Evolutionary conservation across 1,139 yeast genomes (phyloP).

Genomic region (Nadsonia commutata): DNA sequence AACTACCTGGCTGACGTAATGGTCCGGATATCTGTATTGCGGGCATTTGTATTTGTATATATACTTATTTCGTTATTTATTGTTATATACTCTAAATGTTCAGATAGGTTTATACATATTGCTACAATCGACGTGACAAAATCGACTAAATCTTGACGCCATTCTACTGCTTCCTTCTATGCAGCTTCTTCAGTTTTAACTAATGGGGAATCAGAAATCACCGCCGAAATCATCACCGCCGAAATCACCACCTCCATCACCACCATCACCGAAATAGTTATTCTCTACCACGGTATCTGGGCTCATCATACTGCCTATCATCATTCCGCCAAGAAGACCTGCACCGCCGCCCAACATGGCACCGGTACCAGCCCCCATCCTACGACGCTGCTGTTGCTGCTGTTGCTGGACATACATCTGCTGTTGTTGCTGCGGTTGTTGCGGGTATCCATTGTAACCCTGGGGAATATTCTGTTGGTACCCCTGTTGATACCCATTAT

Average conservation of each 20-base stretch:
- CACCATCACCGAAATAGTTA: constrained; percentile 16
- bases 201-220: too few relatives aligned
- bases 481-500: constrained; percentile 11
- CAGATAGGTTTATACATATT: too few relatives aligned
- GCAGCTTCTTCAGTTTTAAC: too few relatives aligned
- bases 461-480: constrained; percentile 10
- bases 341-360: constrained; percentile 61
- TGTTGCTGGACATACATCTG: constrained; percentile 20
- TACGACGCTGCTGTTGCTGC: constrained; percentile 14
- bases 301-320: constrained; percentile 31
- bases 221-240: constrained; percentile 14
- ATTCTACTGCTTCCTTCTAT: too few relatives aligned
- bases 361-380: constrained; percentile 33
- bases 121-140: too few relatives aligned
- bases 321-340: constrained; percentile 63
- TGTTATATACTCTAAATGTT: too few relatives aligned
- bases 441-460: constrained; percentile 6
- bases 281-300: constrained; percentile 16
- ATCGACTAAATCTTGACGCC: too few relatives aligned
- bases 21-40: too few relatives aligned
- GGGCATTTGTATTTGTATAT: too few relatives aligned
- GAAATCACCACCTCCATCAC: constrained; percentile 12
- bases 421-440: constrained; percentile 15
- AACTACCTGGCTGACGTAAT: too few relatives aligned
- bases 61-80: too few relatives aligned